These are phyloP conservation scores for Ogataea methylovora DNA, from an alignment of 805 yeast species.

Conservation along the genomic window DNA sequence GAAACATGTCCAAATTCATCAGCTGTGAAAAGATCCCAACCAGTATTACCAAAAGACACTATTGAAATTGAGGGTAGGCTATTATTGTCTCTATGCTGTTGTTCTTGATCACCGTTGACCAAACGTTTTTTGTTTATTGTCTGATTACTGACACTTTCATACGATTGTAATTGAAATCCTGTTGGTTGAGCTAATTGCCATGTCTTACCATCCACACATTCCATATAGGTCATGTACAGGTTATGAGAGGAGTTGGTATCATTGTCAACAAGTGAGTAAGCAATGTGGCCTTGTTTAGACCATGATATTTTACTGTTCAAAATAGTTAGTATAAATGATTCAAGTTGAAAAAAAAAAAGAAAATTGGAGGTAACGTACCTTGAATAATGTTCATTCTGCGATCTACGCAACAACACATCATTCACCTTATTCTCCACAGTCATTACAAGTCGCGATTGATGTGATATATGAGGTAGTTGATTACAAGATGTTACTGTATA, in stretches of 20 bases:
- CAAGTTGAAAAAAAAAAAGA: neutral
- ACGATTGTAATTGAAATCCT: slow-evolving; percentile 17
- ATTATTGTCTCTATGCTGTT: neutral
- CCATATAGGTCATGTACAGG: slow-evolving; percentile 58
- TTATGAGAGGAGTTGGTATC: slow-evolving; percentile 25
- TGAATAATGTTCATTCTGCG: slow-evolving; percentile 10
- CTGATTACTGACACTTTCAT: slow-evolving; percentile 8
- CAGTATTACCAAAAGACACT: slow-evolving; percentile 70
- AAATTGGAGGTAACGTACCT: slow-evolving; percentile 2
- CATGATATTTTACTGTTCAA: slow-evolving; percentile 38
- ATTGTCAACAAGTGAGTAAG: slow-evolving; percentile 42
- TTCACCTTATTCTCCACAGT: slow-evolving; percentile 8
- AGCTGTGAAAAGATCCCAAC: slow-evolving; percentile 74
- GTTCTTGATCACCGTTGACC: neutral
- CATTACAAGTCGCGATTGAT: no score
- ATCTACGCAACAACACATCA: slow-evolving; percentile 16
- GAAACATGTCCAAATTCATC: slow-evolving; percentile 67
- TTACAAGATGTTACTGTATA: no score
- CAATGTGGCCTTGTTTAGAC: slow-evolving; percentile 82
- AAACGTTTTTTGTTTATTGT: neutral
- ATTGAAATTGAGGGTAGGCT: slow-evolving; percentile 18
- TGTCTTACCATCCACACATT: slow-evolving; percentile 62
- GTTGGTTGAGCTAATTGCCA: slow-evolving; percentile 73
- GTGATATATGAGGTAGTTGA: no score
- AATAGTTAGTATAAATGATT: neutral